Evolutionary conservation across 108 stramenopile species (phyloP), one percentile per base, ranked within the genome.

Genomic region (Stephanodiscus minutulus): DNA sequence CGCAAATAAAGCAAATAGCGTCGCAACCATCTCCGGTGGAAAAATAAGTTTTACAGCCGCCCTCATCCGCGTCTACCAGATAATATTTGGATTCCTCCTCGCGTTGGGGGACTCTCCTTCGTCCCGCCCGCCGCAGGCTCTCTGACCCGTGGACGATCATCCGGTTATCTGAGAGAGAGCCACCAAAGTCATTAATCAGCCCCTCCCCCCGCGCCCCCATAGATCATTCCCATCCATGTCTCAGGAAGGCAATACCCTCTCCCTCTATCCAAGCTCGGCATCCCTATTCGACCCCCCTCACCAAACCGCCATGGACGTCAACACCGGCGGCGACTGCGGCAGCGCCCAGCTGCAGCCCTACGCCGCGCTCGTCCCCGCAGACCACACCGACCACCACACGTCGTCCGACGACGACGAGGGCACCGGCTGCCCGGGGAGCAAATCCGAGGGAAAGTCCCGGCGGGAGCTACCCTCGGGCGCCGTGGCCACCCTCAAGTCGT

Each of bases 391-490:
- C 24, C 50, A 68, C 48, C 46, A 53, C 27, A 44, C 46, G 28
- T 41, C 65, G n/a, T 55, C 59, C 49, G 28, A 58, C 41, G 75
- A 82, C 29, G 84, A 85, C 22, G 78, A 63, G 11, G 69, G 67
- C 53, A 74, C 49, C 21, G 49, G 48, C 24, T 73, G 71, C 13
- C 64, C 61, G n/a, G n/a, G n/a, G n/a, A n/a, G n/a, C n/a, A 77
- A 77, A 48, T 62, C 60, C 6, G 68, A 59, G 31, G 84, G 77
- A 25, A 96, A 94, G 62, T 89, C 91, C 55, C 83, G 96, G n/a
- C 82, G 96, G 18, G 96, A 97, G 69, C 84, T 97, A 6, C 96
- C 96, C 25, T 74, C 91, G 17, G 93, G 93, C 9, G 96, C 96
- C 35, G 96, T 97, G 47, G 82, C 87, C 24, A 92, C 86, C 5